phyloP scores from a whole-genome alignment of 352 stramenopile genomes.

The Elongisporangium senticosum region DNA sequence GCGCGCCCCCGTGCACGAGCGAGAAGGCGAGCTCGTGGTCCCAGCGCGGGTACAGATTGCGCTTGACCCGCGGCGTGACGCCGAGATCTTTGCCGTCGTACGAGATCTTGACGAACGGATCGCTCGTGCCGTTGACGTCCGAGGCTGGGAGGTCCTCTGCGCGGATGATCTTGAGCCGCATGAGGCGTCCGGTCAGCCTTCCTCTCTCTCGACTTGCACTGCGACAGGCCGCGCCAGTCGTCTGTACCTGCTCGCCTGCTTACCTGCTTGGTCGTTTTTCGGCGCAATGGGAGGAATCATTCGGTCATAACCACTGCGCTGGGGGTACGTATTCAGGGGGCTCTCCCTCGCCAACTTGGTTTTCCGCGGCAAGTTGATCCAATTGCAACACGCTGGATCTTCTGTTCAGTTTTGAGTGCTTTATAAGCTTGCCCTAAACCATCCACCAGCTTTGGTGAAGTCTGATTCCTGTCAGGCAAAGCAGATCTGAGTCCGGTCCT shows the following conservation, averaged over 20 bases:
- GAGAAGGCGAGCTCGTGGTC: constrained; percentile 57
- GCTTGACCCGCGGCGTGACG: constrained; percentile 60
- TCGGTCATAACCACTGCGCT: neutral
- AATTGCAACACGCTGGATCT: neutral
- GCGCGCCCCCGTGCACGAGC: constrained; percentile 39
- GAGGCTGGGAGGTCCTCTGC: constrained; percentile 63
- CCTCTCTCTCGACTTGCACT: neutral
- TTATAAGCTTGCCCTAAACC: neutral
- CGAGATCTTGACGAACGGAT: constrained; percentile 68
- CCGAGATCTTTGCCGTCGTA: constrained; percentile 78
- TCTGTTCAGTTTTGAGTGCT: neutral
- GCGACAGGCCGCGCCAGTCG: neutral
- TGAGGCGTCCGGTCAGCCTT: constrained; percentile 9
- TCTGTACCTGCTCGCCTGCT: neutral
- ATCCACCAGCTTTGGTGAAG: neutral
- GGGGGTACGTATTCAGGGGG: neutral
- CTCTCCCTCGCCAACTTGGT: neutral
- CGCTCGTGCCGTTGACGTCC: constrained; percentile 58
- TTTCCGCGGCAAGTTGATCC: neutral
- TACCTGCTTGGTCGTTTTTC: neutral
- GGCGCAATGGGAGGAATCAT: neutral
- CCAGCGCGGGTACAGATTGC: constrained; percentile 68
- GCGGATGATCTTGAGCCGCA: constrained; percentile 70
- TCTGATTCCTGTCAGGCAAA: neutral
- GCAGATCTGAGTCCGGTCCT: neutral